Conservation (phyloP, 1,284 basidiomycete genomes). For the Trametes pubescens region DNA sequence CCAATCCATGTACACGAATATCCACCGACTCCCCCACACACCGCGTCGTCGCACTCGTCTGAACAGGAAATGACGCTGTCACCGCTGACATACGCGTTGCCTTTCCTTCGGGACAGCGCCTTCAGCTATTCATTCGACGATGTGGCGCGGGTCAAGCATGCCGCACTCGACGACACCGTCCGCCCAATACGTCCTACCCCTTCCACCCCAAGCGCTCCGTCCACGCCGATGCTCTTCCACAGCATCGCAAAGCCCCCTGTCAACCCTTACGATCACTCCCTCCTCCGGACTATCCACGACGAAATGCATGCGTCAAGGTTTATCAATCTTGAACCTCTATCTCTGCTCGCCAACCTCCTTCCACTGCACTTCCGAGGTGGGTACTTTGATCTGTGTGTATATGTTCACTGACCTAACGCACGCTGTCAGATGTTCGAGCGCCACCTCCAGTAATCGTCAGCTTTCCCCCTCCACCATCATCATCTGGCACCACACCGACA, state of each 20-base stretch:
- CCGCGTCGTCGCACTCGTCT: constrained; percentile 27
- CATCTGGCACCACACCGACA: neutral
- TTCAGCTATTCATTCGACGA: constrained; percentile 33
- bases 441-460: constrained; percentile 66
- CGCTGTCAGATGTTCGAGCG: constrained; percentile 61
- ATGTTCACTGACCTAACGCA: neutral
- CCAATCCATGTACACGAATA: constrained; percentile 14
- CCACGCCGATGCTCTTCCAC: constrained; percentile 19
- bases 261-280: constrained; percentile 72
- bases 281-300: constrained; percentile 69
- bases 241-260: constrained; percentile 36
- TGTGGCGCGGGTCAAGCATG: constrained; percentile 12
- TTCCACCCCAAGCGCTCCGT: constrained; percentile 10
- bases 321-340: constrained; percentile 69
- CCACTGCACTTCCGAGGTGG: constrained; percentile 67
- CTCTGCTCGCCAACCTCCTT: constrained; percentile 64
- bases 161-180: constrained; percentile 17
- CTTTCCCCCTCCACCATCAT: constrained; percentile 47
- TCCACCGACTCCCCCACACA: constrained; percentile 29
- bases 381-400: constrained; percentile 12
- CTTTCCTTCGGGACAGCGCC: constrained; percentile 7
- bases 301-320: constrained; percentile 72
- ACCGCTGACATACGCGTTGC: neutral
- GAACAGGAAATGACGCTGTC: constrained; percentile 19
- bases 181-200: constrained; percentile 15